These are phyloP conservation scores for Discostella stelligeroides DNA, from an alignment of 108 stramenopile species.

Conservation along the genomic window DNA sequence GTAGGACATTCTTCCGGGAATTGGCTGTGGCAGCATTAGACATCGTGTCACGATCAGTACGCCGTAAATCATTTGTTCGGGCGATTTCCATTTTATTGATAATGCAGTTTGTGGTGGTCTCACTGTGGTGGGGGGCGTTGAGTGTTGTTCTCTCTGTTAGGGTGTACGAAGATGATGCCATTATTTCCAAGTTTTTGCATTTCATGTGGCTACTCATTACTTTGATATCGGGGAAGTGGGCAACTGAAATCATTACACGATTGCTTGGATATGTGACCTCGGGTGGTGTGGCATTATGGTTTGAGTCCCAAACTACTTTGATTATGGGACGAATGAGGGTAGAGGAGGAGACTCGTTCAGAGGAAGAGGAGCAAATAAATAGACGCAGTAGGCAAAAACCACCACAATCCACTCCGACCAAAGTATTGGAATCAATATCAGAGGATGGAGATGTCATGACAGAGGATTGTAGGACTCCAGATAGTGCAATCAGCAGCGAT, in stretches of 20 bases:
- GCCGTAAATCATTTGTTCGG: conserved; percentile 65
- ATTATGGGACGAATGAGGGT: conserved; percentile 47
- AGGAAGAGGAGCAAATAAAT: conserved; percentile 27
- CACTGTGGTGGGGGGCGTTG: conserved; percentile 63
- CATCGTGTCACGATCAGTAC: conserved; percentile 65
- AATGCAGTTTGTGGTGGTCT: conserved; percentile 58
- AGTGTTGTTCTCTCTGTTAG: conserved; percentile 51
- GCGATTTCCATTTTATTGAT: conserved; percentile 43
- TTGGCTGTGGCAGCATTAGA: conserved; percentile 68
- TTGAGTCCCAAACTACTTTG: conserved; percentile 63
- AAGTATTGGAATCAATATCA: neutral
- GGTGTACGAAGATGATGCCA: conserved; percentile 19
- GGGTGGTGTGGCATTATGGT: conserved; percentile 78
- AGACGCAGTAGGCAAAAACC: neutral
- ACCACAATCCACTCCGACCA: neutral
- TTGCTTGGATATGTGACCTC: conserved; percentile 61
- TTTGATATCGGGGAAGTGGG: conserved; percentile 78
- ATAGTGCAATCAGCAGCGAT: neutral
- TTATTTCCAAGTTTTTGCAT: conserved; percentile 25
- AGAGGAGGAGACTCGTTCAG: conserved; percentile 10
- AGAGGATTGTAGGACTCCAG: neutral
- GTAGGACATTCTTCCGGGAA: conserved; percentile 73
- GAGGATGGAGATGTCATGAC: neutral
- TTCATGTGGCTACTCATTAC: conserved; percentile 46
- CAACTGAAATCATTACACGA: conserved; percentile 66